phyloP scores from a whole-genome alignment of 2,329 filamentous ascomycete species.

The Colletotrichum tropicicola region DNA sequence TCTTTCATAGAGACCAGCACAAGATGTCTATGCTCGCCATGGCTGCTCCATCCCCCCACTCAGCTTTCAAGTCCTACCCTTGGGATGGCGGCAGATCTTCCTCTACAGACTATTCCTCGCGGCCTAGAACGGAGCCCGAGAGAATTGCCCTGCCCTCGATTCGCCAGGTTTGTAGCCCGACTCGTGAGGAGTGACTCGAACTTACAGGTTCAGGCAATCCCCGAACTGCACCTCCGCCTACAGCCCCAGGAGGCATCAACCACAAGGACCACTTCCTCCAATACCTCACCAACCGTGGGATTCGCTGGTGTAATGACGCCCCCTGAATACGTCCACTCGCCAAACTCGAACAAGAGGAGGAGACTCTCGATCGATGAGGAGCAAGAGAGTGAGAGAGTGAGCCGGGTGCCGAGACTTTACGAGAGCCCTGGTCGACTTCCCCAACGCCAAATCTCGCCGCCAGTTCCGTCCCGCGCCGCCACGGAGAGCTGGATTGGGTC shows the following conservation, averaged over 20 bases:
- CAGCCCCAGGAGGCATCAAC: slow-evolving; percentile 41
- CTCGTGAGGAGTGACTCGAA: slow-evolving; percentile 2
- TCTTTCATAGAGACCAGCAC: slow-evolving; percentile 36
- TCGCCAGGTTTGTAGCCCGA: slow-evolving; percentile 53
- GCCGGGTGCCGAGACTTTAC: slow-evolving; percentile 58
- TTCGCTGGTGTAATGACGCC: slow-evolving; percentile 43
- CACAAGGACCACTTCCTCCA: slow-evolving; percentile 42
- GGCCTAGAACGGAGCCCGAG: slow-evolving; percentile 48
- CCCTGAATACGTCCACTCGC: slow-evolving; percentile 60
- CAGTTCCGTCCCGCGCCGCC: slow-evolving; percentile 34
- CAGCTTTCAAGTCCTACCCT: slow-evolving; percentile 49
- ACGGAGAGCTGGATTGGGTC: slow-evolving; percentile 47
- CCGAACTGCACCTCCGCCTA: slow-evolving; percentile 51
- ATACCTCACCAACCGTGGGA: slow-evolving; percentile 44
- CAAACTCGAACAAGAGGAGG: slow-evolving; percentile 57
- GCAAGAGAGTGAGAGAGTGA: slow-evolving; percentile 47
- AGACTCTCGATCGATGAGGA: slow-evolving; percentile 53
- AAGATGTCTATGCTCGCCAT: slow-evolving; percentile 63
- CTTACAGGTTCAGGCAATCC: slow-evolving; percentile 48
- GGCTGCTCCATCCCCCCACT: slow-evolving; percentile 50
- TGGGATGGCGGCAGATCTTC: slow-evolving; percentile 48
- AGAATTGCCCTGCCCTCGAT: slow-evolving; percentile 60
- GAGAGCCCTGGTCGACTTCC: slow-evolving; percentile 43
- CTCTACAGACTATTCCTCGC: slow-evolving; percentile 41
- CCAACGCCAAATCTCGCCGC: slow-evolving; percentile 47